A percentile compares a stretch with the other conserved stretches of the same genome.
Evolutionary conservation across 2,329 filamentous ascomycete species (phyloP).

Genomic region (Apiospora phragmitis): DNA sequence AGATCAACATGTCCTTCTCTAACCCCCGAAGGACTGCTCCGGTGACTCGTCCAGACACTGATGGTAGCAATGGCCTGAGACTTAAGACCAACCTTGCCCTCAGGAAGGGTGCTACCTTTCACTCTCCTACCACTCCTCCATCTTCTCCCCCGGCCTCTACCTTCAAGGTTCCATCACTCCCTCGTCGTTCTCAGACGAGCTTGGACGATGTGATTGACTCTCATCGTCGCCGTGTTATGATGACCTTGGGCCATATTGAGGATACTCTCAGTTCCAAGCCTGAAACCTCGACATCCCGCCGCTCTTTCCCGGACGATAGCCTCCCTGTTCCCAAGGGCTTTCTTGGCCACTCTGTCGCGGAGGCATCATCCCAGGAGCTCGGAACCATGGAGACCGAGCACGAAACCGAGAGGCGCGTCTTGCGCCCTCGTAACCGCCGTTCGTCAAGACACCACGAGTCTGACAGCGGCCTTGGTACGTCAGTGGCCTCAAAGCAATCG

Average conservation of each 20-base stretch:
- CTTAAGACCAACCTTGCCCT: slow-evolving; percentile 60
- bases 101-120: slow-evolving; percentile 70
- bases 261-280: slow-evolving; percentile 54
- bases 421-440: slow-evolving; percentile 57
- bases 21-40: slow-evolving; percentile 47
- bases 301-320: slow-evolving; percentile 54
- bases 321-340: slow-evolving; percentile 61
- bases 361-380: neutral
- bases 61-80: slow-evolving; percentile 41
- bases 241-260: slow-evolving; percentile 67
- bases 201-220: slow-evolving; percentile 73
- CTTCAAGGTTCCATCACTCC: slow-evolving; percentile 52
- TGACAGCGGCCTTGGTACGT: slow-evolving; percentile 87
- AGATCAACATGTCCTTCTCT: slow-evolving; percentile 46
- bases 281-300: slow-evolving; percentile 35
- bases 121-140: slow-evolving; percentile 48
- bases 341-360: slow-evolving; percentile 54
- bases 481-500: slow-evolving; percentile 64
- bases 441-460: slow-evolving; percentile 69
- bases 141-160: slow-evolving; percentile 35
- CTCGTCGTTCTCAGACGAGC: slow-evolving; percentile 68
- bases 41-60: slow-evolving; percentile 43
- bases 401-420: slow-evolving; percentile 47
- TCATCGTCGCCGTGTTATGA: slow-evolving; percentile 66
- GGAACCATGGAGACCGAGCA: neutral